Percentiles rank a stretch among this genome's conserved stretches.
phyloP scores from a whole-genome alignment of 352 stramenopile species.

The Thalassiosira hispida region DNA sequence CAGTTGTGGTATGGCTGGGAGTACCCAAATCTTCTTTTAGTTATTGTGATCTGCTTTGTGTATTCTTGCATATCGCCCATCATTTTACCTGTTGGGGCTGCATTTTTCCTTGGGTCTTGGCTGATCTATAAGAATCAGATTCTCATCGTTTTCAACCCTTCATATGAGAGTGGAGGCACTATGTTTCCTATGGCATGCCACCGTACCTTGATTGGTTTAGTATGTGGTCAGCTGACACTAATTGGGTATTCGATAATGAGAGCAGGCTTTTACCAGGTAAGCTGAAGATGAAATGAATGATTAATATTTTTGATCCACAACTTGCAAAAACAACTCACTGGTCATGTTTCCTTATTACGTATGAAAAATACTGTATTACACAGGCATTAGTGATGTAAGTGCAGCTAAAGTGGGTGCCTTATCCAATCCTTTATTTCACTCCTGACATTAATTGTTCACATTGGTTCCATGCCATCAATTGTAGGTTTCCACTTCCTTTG shows the following conservation, averaged over 20 bases:
- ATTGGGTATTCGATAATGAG: slow-evolving; percentile 64
- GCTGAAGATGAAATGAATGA: background rate
- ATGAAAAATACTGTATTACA: background rate
- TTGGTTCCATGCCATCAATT: background rate
- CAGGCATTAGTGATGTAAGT: slow-evolving; percentile 45
- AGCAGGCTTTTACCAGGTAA: slow-evolving; percentile 58
- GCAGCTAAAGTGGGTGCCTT: background rate
- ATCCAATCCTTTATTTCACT: background rate
- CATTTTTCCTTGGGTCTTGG: slow-evolving; percentile 85
- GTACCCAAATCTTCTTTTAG: slow-evolving; percentile 82
- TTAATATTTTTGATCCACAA: background rate
- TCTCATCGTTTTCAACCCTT: slow-evolving; percentile 85
- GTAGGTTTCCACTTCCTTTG: slow-evolving; percentile 65
- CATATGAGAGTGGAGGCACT: slow-evolving; percentile 85
- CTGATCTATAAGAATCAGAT: slow-evolving; percentile 89
- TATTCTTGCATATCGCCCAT: slow-evolving; percentile 69
- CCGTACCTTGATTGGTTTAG: slow-evolving; percentile 79
- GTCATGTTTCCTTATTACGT: background rate
- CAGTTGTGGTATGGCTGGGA: slow-evolving; percentile 68
- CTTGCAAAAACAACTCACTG: background rate
- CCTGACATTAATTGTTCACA: background rate
- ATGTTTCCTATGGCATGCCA: slow-evolving; percentile 82
- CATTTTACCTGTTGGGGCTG: slow-evolving; percentile 78
- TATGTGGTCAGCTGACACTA: slow-evolving; percentile 63
- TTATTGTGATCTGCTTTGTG: slow-evolving; percentile 85